Conservation (phyloP, 306 rosid species). For the Quillaja saponaria region DNA sequence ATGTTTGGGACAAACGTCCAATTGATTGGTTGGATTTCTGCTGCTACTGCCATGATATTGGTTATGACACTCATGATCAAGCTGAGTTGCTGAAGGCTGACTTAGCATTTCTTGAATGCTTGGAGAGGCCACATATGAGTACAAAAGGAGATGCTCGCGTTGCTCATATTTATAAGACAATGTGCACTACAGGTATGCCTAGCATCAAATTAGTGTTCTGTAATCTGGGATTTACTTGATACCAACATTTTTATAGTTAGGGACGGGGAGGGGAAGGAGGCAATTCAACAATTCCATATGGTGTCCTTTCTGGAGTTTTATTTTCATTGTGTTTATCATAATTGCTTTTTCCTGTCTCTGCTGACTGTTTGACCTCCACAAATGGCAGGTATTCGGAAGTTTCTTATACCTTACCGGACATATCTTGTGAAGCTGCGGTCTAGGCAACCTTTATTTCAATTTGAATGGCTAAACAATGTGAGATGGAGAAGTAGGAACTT, state of each 20-base stretch:
- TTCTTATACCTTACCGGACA: conserved; percentile 77
- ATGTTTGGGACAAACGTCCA: conserved; percentile 84
- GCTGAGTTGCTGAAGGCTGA: conserved; percentile 76
- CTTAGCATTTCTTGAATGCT: conserved; percentile 84
- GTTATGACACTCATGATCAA: conserved; percentile 89
- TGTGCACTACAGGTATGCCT: conserved; percentile 78
- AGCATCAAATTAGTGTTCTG: conserved; percentile 3
- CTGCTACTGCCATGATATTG: conserved; percentile 97
- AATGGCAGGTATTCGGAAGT: conserved; percentile 70
- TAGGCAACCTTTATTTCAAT: conserved; percentile 54
- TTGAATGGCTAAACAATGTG: conserved; percentile 81
- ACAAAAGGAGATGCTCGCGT: conserved; percentile 69
- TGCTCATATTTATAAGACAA: conserved; percentile 70
- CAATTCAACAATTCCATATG: too few relatives aligned
- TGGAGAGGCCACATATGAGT: conserved; percentile 73
- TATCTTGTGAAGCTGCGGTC: conserved; percentile 55
- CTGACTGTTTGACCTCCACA: too few relatives aligned
- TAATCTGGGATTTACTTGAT: too few relatives aligned
- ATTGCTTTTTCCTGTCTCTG: too few relatives aligned
- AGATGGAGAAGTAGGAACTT: conserved; percentile 59
- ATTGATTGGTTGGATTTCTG: conserved; percentile 98
- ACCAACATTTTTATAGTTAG: too few relatives aligned
- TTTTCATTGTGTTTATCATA: too few relatives aligned
- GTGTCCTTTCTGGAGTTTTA: background rate
- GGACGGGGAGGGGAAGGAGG: too few relatives aligned